These are phyloP conservation scores for Lagenaria siceraria DNA, from an alignment of 306 rosid genomes.

Conservation along the genomic window DNA sequence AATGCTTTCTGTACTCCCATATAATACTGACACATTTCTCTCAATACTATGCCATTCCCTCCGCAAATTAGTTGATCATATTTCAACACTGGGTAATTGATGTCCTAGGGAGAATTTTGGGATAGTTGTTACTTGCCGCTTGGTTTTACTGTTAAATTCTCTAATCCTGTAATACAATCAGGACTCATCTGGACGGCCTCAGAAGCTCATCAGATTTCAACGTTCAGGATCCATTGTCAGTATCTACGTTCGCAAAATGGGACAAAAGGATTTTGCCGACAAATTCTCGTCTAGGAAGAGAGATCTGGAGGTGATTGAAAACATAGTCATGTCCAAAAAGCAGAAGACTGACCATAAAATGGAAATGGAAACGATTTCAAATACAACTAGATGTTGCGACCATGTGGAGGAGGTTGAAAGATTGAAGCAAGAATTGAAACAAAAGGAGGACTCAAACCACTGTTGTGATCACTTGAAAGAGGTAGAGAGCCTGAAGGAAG, in stretches of 20 bases:
- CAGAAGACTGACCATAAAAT: slow-evolving; percentile 26
- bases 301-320: slow-evolving; percentile 31
- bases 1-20: neutral
- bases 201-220: slow-evolving; percentile 30
- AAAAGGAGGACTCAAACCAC: slow-evolving; percentile 7
- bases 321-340: slow-evolving; percentile 23
- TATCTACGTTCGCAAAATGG: slow-evolving; percentile 45
- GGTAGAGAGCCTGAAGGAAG: slow-evolving; percentile 33
- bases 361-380: slow-evolving; percentile 15
- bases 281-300: slow-evolving; percentile 29
- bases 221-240: slow-evolving; percentile 17
- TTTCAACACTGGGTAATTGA: neutral
- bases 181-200: slow-evolving; percentile 58
- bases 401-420: slow-evolving; percentile 27
- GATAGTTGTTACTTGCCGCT: neutral
- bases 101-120: neutral
- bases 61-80: neutral
- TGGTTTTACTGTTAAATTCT: neutral
- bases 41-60: neutral
- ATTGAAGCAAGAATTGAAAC: slow-evolving; percentile 24
- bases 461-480: slow-evolving; percentile 18
- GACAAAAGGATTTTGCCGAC: neutral
- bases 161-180: slow-evolving; percentile 11
- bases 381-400: slow-evolving; percentile 8
- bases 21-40: neutral